Base-by-base conservation (phyloP, 163 green algal species). In the Volvox carteri region DNA sequence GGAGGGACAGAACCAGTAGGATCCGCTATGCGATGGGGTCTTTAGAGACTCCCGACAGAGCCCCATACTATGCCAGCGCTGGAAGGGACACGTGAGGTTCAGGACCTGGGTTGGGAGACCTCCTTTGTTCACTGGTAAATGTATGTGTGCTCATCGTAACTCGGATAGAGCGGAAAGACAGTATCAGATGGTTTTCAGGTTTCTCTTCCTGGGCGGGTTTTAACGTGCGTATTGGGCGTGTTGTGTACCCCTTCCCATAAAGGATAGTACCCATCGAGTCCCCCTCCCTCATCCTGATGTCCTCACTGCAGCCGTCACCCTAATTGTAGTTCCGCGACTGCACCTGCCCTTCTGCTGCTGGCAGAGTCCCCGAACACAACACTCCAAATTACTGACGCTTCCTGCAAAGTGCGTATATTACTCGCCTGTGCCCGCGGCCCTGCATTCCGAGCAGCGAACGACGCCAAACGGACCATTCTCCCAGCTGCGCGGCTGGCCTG, bases 401-500 rank as follows among this genome's bases (percentile, higher is more conserved):
- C 4, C 25, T 5, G 6, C 54, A 65, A 65, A 19, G 5, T 65
- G 54, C 28, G 28, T 58, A 58, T 58, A 41, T 4, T 42, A 42
- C 76, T 56, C 41, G 68, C 80, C 80, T 87, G 44, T 44, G 28
- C 9, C 44, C 7, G 56, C 4, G 80, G 18, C 6, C 33, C 30
- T 9, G 46, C 60, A 52, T 87, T 87, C 18, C 30, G 62, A 16
- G 80, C 80, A 0, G 30, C 30, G 19, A 79, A 79, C 2, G 41
- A 60, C 35, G 65, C 80, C 30, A 87, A 65, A 30, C 80, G 62
- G 14, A 87, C 80, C 80, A 87, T 87, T 11, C 37, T 54, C 33
- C 33, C 65, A 72, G 11, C 28, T 39, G 60, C 2, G 60, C 25
- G n/a, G n/a, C n/a, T n/a, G n/a, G n/a, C n/a, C n/a, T n/a, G n/a